These are phyloP conservation scores for Yamadazyma pseudoaaseri DNA, from an alignment of 1,139 yeast species.

Conservation along the genomic window DNA sequence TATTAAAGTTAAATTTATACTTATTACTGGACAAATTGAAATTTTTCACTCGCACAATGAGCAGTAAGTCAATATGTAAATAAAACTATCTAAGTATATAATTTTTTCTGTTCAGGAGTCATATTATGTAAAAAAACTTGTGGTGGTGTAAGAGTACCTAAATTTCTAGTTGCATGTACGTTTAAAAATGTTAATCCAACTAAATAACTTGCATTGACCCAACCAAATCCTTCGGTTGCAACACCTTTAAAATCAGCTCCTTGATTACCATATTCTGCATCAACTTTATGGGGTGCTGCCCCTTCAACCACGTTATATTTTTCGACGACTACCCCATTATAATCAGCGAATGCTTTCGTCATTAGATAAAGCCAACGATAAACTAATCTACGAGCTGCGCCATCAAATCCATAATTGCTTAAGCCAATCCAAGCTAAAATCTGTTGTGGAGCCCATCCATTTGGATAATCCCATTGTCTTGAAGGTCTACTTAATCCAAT, in stretches of 20 bases:
- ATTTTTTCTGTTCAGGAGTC: slow-evolving; percentile 41
- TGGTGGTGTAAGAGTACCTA: slow-evolving; percentile 84
- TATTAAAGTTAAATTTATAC: background rate
- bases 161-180: slow-evolving; percentile 68
- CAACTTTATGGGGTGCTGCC: slow-evolving; percentile 86
- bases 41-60: slow-evolving; percentile 1
- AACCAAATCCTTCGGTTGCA: slow-evolving; percentile 95
- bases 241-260: slow-evolving; percentile 92
- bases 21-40: slow-evolving; percentile 1
- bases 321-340: slow-evolving; percentile 93
- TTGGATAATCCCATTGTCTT: slow-evolving; percentile 98
- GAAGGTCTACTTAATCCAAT: slow-evolving; percentile 71
- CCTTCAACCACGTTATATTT: slow-evolving; percentile 88
- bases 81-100: slow-evolving; percentile 8
- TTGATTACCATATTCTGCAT: slow-evolving; percentile 97
- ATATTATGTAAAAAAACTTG: slow-evolving; percentile 59
- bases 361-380: slow-evolving; percentile 89
- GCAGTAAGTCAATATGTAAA: background rate
- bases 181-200: slow-evolving; percentile 72
- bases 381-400: slow-evolving; percentile 67
- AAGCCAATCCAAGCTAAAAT: slow-evolving; percentile 92
- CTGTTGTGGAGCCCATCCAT: slow-evolving; percentile 99
- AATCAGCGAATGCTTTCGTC: slow-evolving; percentile 91
- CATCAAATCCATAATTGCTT: slow-evolving; percentile 65
- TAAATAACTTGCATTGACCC: slow-evolving; percentile 90